Percentiles rank a stretch among this genome's conserved stretches.
Evolutionary conservation across 768 basidiomycete species (phyloP).

Genomic region (Mycena indigotica): DNA sequence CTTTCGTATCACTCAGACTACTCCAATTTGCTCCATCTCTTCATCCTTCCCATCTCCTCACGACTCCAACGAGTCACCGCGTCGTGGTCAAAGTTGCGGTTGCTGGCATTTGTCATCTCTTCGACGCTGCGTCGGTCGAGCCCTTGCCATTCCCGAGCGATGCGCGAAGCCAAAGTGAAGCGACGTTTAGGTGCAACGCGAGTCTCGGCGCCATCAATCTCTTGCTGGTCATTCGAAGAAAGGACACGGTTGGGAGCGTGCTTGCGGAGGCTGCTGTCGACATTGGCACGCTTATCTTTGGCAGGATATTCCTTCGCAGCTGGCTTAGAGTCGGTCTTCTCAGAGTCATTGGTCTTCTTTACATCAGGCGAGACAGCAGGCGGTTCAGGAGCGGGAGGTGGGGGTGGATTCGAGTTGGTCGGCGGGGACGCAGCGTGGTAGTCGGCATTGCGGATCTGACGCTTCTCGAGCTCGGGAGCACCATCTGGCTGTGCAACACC

Average conservation of each 20-base stretch:
- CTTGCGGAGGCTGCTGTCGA: neutral
- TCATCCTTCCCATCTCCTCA: conserved; percentile 11
- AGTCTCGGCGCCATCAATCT: neutral
- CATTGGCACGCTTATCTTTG: conserved; percentile 6
- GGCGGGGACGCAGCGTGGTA: conserved; percentile 12
- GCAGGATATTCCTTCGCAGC: neutral
- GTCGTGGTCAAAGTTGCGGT: conserved; percentile 11
- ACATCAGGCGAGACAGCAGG: conserved; percentile 1
- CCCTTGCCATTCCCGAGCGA: conserved; percentile 3
- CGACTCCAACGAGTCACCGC: conserved; percentile 9
- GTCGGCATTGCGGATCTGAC: conserved; percentile 22
- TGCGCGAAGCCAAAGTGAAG: neutral
- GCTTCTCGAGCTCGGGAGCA: neutral
- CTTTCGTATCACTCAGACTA: too few relatives aligned
- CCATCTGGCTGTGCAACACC: neutral
- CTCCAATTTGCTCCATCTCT: conserved; percentile 10
- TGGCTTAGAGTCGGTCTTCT: neutral
- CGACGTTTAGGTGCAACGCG: neutral
- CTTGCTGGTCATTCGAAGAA: neutral
- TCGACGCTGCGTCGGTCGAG: conserved; percentile 6
- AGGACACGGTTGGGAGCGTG: neutral
- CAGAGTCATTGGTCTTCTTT: neutral
- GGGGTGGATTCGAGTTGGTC: conserved; percentile 3
- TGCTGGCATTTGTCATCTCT: conserved; percentile 15
- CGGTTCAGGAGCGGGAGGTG: neutral